Evolutionary conservation across 225 moss, liverwort and hornwort species (phyloP).

Genomic region (Lunularia cruciata): DNA sequence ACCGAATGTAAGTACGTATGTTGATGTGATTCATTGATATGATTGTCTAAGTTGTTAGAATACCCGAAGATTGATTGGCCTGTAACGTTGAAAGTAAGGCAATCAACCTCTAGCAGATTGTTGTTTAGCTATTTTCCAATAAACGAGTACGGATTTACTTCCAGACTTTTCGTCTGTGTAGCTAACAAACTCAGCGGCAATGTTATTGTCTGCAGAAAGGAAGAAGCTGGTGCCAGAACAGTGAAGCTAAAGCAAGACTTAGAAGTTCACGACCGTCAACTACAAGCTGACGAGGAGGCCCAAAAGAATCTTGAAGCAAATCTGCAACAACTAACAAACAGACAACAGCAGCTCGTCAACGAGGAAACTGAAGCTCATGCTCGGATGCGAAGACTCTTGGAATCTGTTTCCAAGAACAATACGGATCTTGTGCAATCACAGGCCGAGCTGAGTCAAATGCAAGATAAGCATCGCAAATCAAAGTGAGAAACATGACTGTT

Average conservation of each 20-base stretch:
- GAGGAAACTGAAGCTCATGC: slow-evolving; percentile 70
- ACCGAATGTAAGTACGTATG: slow-evolving; percentile 97
- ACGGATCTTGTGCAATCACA: slow-evolving; percentile 62
- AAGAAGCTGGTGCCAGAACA: slow-evolving; percentile 89
- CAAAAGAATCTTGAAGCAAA: slow-evolving; percentile 91
- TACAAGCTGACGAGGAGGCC: slow-evolving; percentile 87
- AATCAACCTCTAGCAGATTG: not conserved
- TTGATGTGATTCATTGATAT: no score
- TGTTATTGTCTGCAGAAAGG: slow-evolving; percentile 71
- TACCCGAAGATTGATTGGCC: no score
- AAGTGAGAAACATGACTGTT: slow-evolving; percentile 45
- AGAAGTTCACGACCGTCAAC: slow-evolving; percentile 88
- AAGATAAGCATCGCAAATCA: slow-evolving; percentile 92
- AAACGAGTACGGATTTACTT: no score
- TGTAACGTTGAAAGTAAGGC: no score
- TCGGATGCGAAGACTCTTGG: slow-evolving; percentile 68
- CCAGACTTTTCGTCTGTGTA: no score
- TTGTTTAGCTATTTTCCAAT: not conserved
- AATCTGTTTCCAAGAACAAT: slow-evolving; percentile 64
- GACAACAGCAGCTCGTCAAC: slow-evolving; percentile 72
- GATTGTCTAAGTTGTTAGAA: no score
- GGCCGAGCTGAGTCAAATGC: slow-evolving; percentile 76
- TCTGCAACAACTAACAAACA: slow-evolving; percentile 75
- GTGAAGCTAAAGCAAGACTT: slow-evolving; percentile 87
- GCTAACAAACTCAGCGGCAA: no score